Conservation (phyloP, 352 stramenopile genomes). For the Phytophthora pistaciae region DNA sequence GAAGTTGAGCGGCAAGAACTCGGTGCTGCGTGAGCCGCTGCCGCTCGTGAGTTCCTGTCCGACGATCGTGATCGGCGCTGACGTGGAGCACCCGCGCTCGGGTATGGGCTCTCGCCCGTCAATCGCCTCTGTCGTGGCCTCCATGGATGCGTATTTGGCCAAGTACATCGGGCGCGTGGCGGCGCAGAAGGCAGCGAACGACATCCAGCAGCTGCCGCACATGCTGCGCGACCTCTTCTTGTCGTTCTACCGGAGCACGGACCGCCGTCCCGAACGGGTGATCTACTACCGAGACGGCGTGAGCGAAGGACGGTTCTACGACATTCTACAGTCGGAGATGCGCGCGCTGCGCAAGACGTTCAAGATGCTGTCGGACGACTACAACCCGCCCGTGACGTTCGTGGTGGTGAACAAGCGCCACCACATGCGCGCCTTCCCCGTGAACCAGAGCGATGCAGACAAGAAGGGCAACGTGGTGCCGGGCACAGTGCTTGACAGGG, state of each 20-base stretch:
- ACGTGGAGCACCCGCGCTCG: conserved; percentile 72
- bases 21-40: conserved; percentile 50
- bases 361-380: conserved; percentile 59
- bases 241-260: conserved; percentile 73
- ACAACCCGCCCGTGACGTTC: conserved; percentile 84
- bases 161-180: conserved; percentile 68
- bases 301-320: conserved; percentile 82
- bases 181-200: conserved; percentile 50
- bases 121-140: conserved; percentile 82
- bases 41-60: conserved; percentile 43
- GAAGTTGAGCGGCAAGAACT: conserved; percentile 77
- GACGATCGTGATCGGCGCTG: conserved; percentile 84
- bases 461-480: conserved; percentile 72
- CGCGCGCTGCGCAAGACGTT: conserved; percentile 75
- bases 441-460: conserved; percentile 46
- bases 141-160: conserved; percentile 66
- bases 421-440: conserved; percentile 77
- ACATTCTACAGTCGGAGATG: conserved; percentile 82
- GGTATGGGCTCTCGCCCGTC: conserved; percentile 62
- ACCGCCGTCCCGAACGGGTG: conserved; percentile 73
- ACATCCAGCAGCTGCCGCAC: conserved; percentile 59
- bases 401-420: conserved; percentile 90
- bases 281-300: conserved; percentile 90
- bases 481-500: conserved; percentile 80
- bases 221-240: conserved; percentile 81